Base-by-base conservation (phyloP, 306 rosid genomes). In the Acacia confusa region DNA sequence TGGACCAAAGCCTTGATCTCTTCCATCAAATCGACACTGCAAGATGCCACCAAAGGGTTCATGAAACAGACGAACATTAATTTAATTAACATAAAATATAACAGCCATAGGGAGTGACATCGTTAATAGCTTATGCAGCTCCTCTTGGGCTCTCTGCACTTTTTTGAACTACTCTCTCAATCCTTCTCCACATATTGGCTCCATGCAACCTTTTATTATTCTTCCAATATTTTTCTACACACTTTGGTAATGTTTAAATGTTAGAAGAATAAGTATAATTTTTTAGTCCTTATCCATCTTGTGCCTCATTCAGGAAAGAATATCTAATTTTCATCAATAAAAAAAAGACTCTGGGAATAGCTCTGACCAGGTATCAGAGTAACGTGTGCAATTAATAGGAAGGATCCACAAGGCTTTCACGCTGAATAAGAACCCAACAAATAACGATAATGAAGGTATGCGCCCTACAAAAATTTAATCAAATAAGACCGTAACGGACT, bases 11-110 rank as follows among this genome's bases (percentile, higher is more conserved):
- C 92, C 79, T 82, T 83, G 76, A 96, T 90, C 89, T 91, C 91
- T 68, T 88, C 85, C 97, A 88, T 87, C 91, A 96, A 92, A 84
- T 86, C 78, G 55, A 78, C 90, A 84, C 99, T 93, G 89, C 89
- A 88, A 44, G 80, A 85, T 84, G 68, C 78, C 88, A 88, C 50
- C 50, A 30, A 79, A 78, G 20, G 60, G 80, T 32, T 74, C 70
- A 86, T 77, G 50, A 58, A 72, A 79, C 71, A 76, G 77, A 74
- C 25, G 10, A 81, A 34, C 81, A 73, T 24, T 57, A 57, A 55
- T 55, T 55, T 55, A 55, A 9, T 7, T 57, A 57, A 57, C 9
- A n/a, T 2, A 9, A 57, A 57, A 10, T 57, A 57, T 2, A 22
- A 7, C 11, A 47, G 63, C 13, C 27, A 55, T 8, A 55, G 27